Evolutionary conservation across 2,329 filamentous ascomycete genomes (phyloP).

Genomic region (Cladosporium austrohemisphaericum): DNA sequence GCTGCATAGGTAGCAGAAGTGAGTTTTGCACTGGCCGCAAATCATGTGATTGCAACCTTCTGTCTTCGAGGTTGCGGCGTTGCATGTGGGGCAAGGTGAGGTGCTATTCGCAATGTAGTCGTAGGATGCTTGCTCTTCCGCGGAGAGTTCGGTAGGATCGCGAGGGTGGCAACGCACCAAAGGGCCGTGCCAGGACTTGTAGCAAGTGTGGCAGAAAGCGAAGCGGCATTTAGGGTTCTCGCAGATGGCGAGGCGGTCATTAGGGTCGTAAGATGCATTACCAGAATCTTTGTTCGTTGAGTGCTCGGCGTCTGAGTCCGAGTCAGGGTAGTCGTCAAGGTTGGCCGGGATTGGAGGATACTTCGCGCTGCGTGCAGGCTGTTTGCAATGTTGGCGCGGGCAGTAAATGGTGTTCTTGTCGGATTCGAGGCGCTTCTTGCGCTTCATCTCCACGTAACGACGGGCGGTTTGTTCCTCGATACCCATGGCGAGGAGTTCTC

Average conservation of each 20-base stretch:
- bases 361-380: constrained; percentile 63
- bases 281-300: constrained; percentile 5
- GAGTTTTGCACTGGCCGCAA: constrained; percentile 81
- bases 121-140: constrained; percentile 79
- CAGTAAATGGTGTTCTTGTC: constrained; percentile 93
- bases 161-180: constrained; percentile 68
- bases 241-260: constrained; percentile 74
- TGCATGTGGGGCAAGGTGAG: constrained; percentile 84
- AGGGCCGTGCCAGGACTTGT: constrained; percentile 89
- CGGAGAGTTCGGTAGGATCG: constrained; percentile 66
- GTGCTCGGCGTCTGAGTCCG: constrained; percentile 3
- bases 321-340: constrained; percentile 37
- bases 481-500: constrained; percentile 63
- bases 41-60: constrained; percentile 93
- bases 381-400: constrained; percentile 87
- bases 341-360: constrained; percentile 46
- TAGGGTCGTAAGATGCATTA: constrained; percentile 22
- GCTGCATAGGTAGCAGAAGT: constrained; percentile 93
- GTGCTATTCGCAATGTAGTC: constrained; percentile 80
- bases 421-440: constrained; percentile 86
- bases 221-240: constrained; percentile 86
- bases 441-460: constrained; percentile 83
- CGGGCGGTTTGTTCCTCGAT: constrained; percentile 64
- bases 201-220: constrained; percentile 78
- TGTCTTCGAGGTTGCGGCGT: constrained; percentile 79